A percentile compares a stretch with the other conserved stretches of the same genome.
These are phyloP conservation scores for Rhamnella rubrinervis DNA, from an alignment of 331 rosid species.

Conservation along the genomic window DNA sequence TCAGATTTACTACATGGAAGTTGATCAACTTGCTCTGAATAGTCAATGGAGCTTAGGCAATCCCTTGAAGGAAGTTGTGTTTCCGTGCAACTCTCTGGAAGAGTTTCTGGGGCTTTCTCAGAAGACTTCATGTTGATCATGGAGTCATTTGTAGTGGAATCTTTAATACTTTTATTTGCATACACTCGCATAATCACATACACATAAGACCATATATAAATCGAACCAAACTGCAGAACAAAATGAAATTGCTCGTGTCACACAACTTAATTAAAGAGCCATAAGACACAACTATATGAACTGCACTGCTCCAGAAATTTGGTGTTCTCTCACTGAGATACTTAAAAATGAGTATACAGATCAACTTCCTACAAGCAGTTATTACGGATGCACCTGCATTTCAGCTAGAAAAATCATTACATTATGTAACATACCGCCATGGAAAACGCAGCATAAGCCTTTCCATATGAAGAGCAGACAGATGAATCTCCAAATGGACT, in stretches of 20 bases:
- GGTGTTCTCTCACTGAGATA: too few species aligned
- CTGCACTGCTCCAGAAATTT: too few species aligned
- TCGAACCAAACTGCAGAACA: neutral
- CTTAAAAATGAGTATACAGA: too few species aligned
- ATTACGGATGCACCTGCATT: neutral
- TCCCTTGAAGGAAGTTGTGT: neutral
- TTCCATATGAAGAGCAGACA: neutral
- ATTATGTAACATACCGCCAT: neutral
- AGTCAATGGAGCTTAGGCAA: too few species aligned
- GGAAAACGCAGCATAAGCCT: neutral
- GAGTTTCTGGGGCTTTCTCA: neutral
- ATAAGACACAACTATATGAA: too few species aligned
- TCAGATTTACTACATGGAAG: too few species aligned
- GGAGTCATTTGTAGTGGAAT: neutral
- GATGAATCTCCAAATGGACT: conserved; percentile 5
- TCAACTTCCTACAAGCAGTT: too few species aligned
- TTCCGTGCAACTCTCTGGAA: neutral
- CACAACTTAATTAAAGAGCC: neutral
- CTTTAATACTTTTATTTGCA: neutral
- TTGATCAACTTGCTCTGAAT: too few species aligned
- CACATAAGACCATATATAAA: neutral
- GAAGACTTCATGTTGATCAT: neutral
- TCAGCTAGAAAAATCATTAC: neutral
- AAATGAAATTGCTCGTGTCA: neutral
- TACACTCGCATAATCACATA: neutral